Percentiles rank a stretch among this genome's conserved stretches.
phyloP scores from a whole-genome alignment of 2,329 filamentous ascomycete species.

The Gremmenia infestans region DNA sequence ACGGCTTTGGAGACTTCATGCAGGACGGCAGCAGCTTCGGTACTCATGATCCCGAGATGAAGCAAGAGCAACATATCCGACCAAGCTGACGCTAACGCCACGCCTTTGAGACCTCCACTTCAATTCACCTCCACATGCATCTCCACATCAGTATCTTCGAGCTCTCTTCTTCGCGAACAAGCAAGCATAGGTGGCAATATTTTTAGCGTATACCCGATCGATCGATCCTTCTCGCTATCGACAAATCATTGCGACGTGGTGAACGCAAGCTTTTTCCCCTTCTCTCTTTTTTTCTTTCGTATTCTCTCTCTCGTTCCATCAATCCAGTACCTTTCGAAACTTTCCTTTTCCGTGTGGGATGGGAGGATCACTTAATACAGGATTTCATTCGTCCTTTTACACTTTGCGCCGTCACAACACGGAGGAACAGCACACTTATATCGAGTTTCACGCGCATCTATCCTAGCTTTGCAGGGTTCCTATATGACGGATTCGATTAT shows the following conservation, averaged over 20 bases:
- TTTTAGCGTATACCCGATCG: not conserved
- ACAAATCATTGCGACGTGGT: not conserved
- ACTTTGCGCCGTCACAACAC: too few species aligned
- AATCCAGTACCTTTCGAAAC: not conserved
- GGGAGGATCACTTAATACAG: too few species aligned
- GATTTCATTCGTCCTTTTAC: too few species aligned
- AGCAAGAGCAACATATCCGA: conserved; percentile 2
- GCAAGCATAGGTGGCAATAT: not conserved
- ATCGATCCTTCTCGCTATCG: not conserved
- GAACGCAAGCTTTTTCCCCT: not conserved
- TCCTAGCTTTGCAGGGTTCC: too few species aligned
- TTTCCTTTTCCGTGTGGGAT: too few species aligned
- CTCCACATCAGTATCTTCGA: not conserved
- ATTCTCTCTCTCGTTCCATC: too few species aligned
- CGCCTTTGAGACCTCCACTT: not conserved
- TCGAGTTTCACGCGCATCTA: too few species aligned
- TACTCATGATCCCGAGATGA: conserved; percentile 1
- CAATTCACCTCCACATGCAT: not conserved
- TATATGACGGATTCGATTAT: too few species aligned
- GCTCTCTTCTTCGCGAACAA: not conserved
- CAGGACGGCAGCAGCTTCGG: conserved; percentile 1
- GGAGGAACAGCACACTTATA: too few species aligned
- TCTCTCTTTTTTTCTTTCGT: not conserved
- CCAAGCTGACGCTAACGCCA: not conserved
- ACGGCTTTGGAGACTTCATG: conserved; percentile 3